Evolutionary conservation across 2,329 filamentous ascomycete species (phyloP), one percentile per base, ranked within the genome.

Genomic region (Lasiodiplodia hormozganensis): DNA sequence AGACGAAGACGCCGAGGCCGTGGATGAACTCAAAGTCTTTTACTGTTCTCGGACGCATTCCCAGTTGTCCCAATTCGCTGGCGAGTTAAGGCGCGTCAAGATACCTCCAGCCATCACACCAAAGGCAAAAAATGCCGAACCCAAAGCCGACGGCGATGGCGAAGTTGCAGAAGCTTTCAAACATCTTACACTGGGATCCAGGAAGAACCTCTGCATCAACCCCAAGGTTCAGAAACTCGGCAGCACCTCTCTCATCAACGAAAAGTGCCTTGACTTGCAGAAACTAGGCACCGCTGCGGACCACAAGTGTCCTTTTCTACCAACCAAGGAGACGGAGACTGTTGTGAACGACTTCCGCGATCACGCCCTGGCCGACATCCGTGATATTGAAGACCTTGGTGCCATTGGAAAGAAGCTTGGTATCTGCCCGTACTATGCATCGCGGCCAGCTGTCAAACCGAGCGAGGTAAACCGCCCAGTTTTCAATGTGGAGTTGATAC

Each of bases 341-440:
- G 82, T 92, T 31, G 88, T 93, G 0, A 88, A 94, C 67, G 88
- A 92, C 62, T 98, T 99, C 73, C 89, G 94, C 21, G 95, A 98
- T 75, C 89, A 92, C 72, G 88, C 92, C 0, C 82, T 98, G 43
- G 94, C 96, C 0, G 93, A 88, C 0, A 87, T 99, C 8, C 91
- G 92, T 2, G 96, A 99, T 75, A 98, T 99, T 67, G 96, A 99
- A 78, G 96, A 99, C 74, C 84, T 98, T 49, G 90, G 90, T 23
- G 83, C 84, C 16, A 83, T 98, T 1, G 96, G 96, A 4, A 92
- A 90, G 74, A 87, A 90, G 62, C 84, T 97, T 38, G 88, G 90
- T 0, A 87, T 98, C 5, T 99, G 96, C 76, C 95, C 96, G 0
- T 99, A 99, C 78, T 99, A 99, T 79, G 94, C 95, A n/a, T 95